Evolutionary conservation across 176 grass and related monocot species (phyloP).

Genomic region (Oryza nivara): DNA sequence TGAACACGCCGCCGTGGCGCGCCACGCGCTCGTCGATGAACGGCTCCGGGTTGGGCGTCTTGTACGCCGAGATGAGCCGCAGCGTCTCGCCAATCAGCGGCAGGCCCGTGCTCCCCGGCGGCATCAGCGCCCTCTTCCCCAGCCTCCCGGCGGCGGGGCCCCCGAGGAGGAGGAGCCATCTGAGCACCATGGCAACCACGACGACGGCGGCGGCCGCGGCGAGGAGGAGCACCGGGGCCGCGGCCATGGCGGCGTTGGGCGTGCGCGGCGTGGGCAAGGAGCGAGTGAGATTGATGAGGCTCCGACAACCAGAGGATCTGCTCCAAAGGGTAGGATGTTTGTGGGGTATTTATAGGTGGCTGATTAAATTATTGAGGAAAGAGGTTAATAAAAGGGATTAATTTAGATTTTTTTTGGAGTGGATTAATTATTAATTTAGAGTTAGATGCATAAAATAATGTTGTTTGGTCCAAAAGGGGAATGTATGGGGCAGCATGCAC

Average conservation of each 20-base stretch:
- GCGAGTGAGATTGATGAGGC: constrained; percentile 18
- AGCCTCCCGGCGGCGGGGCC: neutral
- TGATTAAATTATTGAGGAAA: neutral
- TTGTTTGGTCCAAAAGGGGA: constrained; percentile 28
- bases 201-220: neutral
- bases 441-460: constrained; percentile 19
- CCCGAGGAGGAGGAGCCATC: neutral
- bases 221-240: constrained; percentile 9
- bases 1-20: constrained; percentile 75
- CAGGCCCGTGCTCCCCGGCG: constrained; percentile 76
- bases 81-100: constrained; percentile 91
- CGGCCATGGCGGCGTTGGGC: constrained; percentile 34
- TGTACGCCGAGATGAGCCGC: constrained; percentile 85
- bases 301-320: constrained; percentile 11
- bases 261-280: too few relatives aligned
- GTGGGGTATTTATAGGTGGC: constrained; percentile 30
- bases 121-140: constrained; percentile 49
- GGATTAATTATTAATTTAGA: neutral
- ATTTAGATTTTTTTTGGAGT: neutral
- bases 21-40: constrained; percentile 84
- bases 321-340: neutral
- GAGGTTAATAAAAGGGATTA: neutral
- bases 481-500: constrained; percentile 33
- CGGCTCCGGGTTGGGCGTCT: constrained; percentile 83
- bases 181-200: neutral